Evolutionary conservation across 192 early-diverging fungal species (phyloP), one percentile per base, ranked within the genome.

Genomic region (Coemansia nantahalensis): DNA sequence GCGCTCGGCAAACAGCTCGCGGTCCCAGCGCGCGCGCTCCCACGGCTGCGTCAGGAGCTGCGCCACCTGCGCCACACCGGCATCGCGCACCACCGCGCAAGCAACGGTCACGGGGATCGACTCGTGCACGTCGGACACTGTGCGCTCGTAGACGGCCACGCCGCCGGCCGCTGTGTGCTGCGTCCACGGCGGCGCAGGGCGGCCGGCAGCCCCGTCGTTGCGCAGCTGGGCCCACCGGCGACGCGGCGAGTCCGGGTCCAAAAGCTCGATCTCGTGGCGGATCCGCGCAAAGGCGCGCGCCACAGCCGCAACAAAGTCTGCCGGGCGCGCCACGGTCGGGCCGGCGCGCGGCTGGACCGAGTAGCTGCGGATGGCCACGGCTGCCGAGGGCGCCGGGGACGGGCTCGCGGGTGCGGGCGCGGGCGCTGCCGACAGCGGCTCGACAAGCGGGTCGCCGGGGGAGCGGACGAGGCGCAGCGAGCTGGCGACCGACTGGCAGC

Each of bases 81-180:
- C 49, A 19, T 53, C 56, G 40, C 52, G 72, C 53, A 76, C n/a
- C 15, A 68, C 56, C 10, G 33, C 44, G 4, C 38, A 32, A 0
- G 56, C 72, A 11, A 59, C 61, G 2, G 65, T 68, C 24, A 61
- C 61, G 2, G 72, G 72, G 1, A 76, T 51, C 44, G 64, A 56
- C 5, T 17, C 5, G 33, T 68, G 65, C 31, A 76, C 11, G 11
- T 34, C 39, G 8, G 16, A n/a, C 13, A 52, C 30, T n/a, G 32
- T n/a, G 17, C 70, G 57, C 45, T 65, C 56, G 40, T 35, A 65
- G 36, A 50, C 51, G 3, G 30, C 41, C 9, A 45, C 43, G 10
- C 33, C 37, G 8, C 42, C 37, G 48, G 32, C 33, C 32, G 17
- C 12, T 24, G 40, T 13, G 33, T 42, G 45, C 36, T 31, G 33